Evolutionary conservation across 2,329 filamentous ascomycete genomes (phyloP).

Genomic region (Ophiognomonia clavigignenti-juglandacearum): DNA sequence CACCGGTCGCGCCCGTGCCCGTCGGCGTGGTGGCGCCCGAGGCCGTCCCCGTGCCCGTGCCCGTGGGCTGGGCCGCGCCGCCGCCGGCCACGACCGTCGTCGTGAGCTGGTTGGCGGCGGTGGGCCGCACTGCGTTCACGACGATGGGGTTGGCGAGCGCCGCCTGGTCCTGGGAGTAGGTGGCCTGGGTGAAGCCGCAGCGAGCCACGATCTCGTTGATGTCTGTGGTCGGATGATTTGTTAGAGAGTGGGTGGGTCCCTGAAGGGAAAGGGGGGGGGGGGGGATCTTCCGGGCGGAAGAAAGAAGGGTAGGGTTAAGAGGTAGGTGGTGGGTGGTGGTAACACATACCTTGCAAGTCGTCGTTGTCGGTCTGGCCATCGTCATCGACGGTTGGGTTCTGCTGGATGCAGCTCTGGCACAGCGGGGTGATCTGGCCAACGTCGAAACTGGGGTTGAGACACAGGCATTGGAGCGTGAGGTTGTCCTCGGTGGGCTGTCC

Average conservation of each 20-base stretch:
- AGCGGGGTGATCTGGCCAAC: slow-evolving; percentile 30
- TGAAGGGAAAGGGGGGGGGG: no score
- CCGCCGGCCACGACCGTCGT: slow-evolving; percentile 32
- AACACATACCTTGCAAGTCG: slow-evolving; percentile 4
- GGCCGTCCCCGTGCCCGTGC: neutral
- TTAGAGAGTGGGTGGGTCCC: neutral
- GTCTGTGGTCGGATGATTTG: slow-evolving; percentile 23
- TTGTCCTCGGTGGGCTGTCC: slow-evolving; percentile 30
- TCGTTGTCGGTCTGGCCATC: slow-evolving; percentile 14
- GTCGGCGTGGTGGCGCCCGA: neutral
- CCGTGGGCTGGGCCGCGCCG: neutral
- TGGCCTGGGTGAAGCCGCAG: slow-evolving; percentile 30
- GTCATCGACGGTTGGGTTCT: slow-evolving; percentile 20
- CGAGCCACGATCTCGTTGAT: slow-evolving; percentile 29
- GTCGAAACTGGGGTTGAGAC: slow-evolving; percentile 36
- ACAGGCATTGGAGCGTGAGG: slow-evolving; percentile 34
- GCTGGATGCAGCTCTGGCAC: slow-evolving; percentile 33
- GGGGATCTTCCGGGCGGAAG: no score
- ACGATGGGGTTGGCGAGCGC: slow-evolving; percentile 24
- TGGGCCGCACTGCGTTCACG: slow-evolving; percentile 28
- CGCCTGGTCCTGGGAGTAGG: slow-evolving; percentile 21
- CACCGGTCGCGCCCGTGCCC: neutral
- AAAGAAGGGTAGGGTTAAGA: neutral
- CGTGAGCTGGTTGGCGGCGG: slow-evolving; percentile 28
- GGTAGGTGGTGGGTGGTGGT: neutral